A percentile compares a stretch with the other conserved stretches of the same genome.
Evolutionary conservation across 2,329 filamentous ascomycete genomes (phyloP).

Genomic region (Seiridium cupressi): DNA sequence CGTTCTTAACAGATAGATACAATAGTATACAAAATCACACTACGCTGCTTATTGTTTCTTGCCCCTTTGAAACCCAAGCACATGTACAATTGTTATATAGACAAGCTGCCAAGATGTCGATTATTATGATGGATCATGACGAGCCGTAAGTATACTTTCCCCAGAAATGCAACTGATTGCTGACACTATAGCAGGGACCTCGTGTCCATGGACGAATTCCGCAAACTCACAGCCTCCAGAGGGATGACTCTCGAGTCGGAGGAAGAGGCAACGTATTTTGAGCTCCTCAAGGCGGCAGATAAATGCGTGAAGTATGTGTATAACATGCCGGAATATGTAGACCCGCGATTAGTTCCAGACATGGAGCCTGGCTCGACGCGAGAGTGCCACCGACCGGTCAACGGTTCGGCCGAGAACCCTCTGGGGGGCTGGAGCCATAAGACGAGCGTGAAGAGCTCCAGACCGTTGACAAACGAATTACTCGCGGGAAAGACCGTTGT

Average conservation of each 20-base stretch:
- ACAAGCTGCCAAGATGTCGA: not conserved
- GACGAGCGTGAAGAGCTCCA: not conserved
- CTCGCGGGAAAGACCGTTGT: conserved; percentile 28
- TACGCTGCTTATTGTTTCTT: too few species aligned
- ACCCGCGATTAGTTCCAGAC: conserved; percentile 2
- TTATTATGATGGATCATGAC: conserved; percentile 2
- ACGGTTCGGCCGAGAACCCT: conserved; percentile 3
- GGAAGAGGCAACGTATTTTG: conserved; percentile 1
- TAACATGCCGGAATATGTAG: conserved; percentile 7
- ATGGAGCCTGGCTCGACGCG: conserved; percentile 2
- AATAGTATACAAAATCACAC: too few species aligned
- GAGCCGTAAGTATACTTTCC: not conserved
- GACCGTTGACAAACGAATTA: conserved; percentile 6
- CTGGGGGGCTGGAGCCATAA: conserved; percentile 1
- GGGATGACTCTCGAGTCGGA: not conserved
- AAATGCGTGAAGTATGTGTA: conserved; percentile 6
- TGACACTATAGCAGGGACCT: not conserved
- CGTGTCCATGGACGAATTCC: conserved; percentile 4
- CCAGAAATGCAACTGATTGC: not conserved
- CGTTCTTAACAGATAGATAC: too few species aligned
- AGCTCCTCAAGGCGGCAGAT: conserved; percentile 7
- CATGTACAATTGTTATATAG: too few species aligned
- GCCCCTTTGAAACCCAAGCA: too few species aligned
- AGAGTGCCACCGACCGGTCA: not conserved
- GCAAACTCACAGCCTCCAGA: conserved; percentile 2